phyloP scores from a whole-genome alignment of 169 alveolate genomes.

The Eimeria sp. region DNA sequence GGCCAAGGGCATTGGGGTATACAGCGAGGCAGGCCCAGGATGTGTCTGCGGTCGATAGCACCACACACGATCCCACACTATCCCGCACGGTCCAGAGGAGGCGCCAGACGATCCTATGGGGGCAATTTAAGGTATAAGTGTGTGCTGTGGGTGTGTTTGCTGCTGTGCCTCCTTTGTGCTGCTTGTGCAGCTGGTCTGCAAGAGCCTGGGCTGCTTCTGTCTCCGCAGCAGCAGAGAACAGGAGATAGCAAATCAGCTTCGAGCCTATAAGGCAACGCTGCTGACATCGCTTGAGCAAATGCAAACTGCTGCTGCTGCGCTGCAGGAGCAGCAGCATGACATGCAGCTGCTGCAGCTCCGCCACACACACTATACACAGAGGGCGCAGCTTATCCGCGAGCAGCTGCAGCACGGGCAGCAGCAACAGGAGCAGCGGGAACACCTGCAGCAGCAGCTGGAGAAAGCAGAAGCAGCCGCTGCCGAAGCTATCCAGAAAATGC shows the following conservation, averaged over 20 bases:
- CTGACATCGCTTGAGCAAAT: constrained; percentile 50
- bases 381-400: not conserved
- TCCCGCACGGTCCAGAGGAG: too few relatives aligned
- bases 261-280: constrained; percentile 70
- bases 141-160: constrained; percentile 22
- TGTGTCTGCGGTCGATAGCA: too few relatives aligned
- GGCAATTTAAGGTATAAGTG: not conserved
- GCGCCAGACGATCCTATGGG: not conserved
- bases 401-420: constrained; percentile 20
- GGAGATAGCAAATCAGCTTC: constrained; percentile 62
- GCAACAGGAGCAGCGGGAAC: constrained; percentile 19
- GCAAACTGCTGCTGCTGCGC: constrained; percentile 64
- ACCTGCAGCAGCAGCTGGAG: not conserved
- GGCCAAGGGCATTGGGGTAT: too few relatives aligned
- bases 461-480: constrained; percentile 29
- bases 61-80: too few relatives aligned
- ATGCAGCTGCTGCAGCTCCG: constrained; percentile 43
- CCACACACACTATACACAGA: not conserved
- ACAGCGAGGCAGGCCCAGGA: too few relatives aligned
- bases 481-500: constrained; percentile 26
- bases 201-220: constrained; percentile 77
- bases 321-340: constrained; percentile 67
- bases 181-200: constrained; percentile 66
- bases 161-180: not conserved
- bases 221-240: constrained; percentile 61